Evolutionary conservation across 805 yeast genomes (phyloP).

Genomic region (Saccharomycopsis babjevae): DNA sequence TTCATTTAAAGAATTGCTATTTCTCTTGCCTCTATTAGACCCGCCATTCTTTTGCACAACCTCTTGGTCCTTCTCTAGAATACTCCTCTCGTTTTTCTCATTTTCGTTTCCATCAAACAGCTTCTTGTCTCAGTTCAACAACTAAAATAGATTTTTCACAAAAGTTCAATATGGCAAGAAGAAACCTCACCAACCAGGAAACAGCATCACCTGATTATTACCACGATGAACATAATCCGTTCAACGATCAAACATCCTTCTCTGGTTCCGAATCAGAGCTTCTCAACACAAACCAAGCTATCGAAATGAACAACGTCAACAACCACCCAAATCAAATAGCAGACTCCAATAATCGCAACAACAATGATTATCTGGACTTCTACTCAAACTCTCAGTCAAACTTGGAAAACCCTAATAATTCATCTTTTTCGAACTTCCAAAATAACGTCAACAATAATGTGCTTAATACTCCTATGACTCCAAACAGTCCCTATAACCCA

Average conservation of each 20-base stretch:
- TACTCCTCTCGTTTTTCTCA: not conserved
- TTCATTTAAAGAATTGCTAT: too few relatives aligned
- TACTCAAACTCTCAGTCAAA: conserved; percentile 25
- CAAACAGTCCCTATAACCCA: conserved; percentile 21
- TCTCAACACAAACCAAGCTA: not conserved
- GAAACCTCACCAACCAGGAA: conserved; percentile 23
- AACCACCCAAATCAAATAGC: conserved; percentile 8
- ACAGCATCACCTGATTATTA: conserved; percentile 25
- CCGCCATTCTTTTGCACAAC: too few relatives aligned
- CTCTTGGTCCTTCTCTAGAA: too few relatives aligned
- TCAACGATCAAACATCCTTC: conserved; percentile 20
- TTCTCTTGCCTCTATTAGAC: too few relatives aligned
- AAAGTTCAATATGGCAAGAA: conserved; percentile 22
- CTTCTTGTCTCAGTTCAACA: not conserved
- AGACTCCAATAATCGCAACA: not conserved
- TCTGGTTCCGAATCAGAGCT: conserved; percentile 10
- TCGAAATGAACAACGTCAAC: conserved; percentile 5
- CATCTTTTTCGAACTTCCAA: conserved; percentile 20
- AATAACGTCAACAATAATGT: conserved; percentile 49
- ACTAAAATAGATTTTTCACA: not conserved
- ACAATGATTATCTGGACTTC: conserved; percentile 32
- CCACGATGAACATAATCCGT: conserved; percentile 23
- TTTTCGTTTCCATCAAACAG: too few relatives aligned
- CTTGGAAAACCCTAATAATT: conserved; percentile 20
- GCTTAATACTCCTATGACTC: conserved; percentile 40